Conservation (phyloP, 495 filamentous ascomycete genomes). For the Neurospora sp. region DNA sequence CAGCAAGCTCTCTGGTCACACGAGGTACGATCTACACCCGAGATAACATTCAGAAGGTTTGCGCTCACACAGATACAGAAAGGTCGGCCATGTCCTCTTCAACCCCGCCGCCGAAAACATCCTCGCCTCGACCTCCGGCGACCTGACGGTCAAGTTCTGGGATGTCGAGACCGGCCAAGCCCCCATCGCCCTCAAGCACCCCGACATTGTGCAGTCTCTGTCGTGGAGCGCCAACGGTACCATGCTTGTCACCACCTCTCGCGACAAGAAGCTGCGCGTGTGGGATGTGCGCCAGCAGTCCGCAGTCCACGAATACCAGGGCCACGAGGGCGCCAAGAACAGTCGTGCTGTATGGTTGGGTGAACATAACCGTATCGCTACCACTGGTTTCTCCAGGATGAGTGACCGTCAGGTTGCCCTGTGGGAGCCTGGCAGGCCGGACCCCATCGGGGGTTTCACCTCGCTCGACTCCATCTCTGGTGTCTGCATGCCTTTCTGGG, state of each 20-base stretch:
- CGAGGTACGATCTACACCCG: slow-evolving; percentile 30
- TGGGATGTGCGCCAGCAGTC: slow-evolving; percentile 95
- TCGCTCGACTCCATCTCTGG: slow-evolving; percentile 90
- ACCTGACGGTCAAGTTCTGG: slow-evolving; percentile 93
- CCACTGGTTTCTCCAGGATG: slow-evolving; percentile 96
- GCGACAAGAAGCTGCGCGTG: slow-evolving; percentile 94
- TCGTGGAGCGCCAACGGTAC: slow-evolving; percentile 93
- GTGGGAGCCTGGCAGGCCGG: slow-evolving; percentile 82
- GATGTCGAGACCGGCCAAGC: slow-evolving; percentile 74
- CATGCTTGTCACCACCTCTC: slow-evolving; percentile 82
- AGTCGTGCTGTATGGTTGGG: slow-evolving; percentile 94
- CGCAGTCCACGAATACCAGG: slow-evolving; percentile 71
- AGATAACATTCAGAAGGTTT: background rate
- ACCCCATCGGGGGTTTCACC: slow-evolving; percentile 81
- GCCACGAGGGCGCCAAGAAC: slow-evolving; percentile 91
- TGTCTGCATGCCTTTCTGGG: slow-evolving; percentile 99
- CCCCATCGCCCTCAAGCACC: slow-evolving; percentile 66
- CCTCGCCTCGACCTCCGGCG: slow-evolving; percentile 89
- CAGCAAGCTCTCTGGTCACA: slow-evolving; percentile 67
- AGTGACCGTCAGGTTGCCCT: slow-evolving; percentile 92
- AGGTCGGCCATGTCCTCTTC: slow-evolving; percentile 94
- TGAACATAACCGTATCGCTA: slow-evolving; percentile 87
- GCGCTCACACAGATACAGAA: slow-evolving; percentile 43
- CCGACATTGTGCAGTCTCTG: slow-evolving; percentile 86
- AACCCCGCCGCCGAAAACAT: slow-evolving; percentile 95